These are phyloP conservation scores for Boletellus sp. DNA, from an alignment of 1,284 basidiomycete genomes.

Conservation along the genomic window DNA sequence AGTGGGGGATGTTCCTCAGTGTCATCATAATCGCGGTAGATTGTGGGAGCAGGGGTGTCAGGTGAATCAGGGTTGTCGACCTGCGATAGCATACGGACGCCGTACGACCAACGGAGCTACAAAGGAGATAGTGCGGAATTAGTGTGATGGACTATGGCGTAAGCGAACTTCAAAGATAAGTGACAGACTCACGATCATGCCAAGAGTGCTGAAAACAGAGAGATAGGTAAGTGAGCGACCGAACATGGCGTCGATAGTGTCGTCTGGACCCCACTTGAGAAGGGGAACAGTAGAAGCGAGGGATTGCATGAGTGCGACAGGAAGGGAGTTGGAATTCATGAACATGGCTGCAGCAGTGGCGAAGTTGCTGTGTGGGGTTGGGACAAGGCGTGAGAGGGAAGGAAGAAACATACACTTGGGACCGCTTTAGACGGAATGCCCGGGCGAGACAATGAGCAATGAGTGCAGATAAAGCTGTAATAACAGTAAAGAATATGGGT, in stretches of 20 bases:
- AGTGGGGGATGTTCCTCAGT: neutral
- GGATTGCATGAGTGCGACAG: constrained; percentile 89
- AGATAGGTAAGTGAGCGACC: constrained; percentile 91
- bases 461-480: constrained; percentile 63
- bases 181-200: constrained; percentile 69
- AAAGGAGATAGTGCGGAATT: neutral
- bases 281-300: constrained; percentile 83
- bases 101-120: constrained; percentile 87
- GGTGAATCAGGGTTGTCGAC: constrained; percentile 52
- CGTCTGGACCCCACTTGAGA: constrained; percentile 80
- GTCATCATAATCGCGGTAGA: constrained; percentile 12
- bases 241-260: constrained; percentile 84
- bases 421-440: constrained; percentile 52
- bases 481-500: constrained; percentile 76
- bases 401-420: constrained; percentile 52
- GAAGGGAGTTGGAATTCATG: constrained; percentile 92
- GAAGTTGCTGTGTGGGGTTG: constrained; percentile 55
- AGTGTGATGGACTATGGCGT: neutral
- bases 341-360: constrained; percentile 85
- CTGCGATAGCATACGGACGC: constrained; percentile 72
- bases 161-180: too few relatives aligned
- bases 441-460: constrained; percentile 51
- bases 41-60: constrained; percentile 1
- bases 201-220: constrained; percentile 88
- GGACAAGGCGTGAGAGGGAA: neutral